Evolutionary conservation across 148 eudicot species (phyloP).

Genomic region (Rhododendron ferrugineum): DNA sequence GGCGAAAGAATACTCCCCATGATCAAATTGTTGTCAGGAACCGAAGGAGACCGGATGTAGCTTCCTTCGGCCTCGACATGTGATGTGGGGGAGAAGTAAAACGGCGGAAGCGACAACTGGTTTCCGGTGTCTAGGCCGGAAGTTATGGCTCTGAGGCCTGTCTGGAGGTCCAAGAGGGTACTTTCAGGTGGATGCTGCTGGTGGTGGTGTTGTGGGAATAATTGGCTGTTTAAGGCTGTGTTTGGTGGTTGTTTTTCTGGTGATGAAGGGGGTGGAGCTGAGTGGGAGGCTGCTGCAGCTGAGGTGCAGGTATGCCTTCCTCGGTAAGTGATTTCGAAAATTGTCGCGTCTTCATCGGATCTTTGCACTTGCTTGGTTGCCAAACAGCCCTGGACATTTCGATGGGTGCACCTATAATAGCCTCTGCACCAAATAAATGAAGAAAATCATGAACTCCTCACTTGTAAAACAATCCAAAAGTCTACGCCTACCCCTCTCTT

Average conservation of each 20-base stretch:
- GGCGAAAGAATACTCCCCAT: not conserved
- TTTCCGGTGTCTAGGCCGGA: conserved; percentile 9
- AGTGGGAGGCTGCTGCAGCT: not conserved
- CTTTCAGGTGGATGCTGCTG: conserved; percentile 17
- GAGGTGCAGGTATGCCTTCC: conserved; percentile 43
- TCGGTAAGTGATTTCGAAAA: conserved; percentile 37
- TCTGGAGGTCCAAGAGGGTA: conserved; percentile 19
- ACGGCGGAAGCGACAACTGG: conserved; percentile 3
- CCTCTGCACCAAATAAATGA: conserved; percentile 23
- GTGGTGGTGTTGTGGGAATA: not conserved
- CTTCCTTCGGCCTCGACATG: not conserved
- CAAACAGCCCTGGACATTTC: conserved; percentile 39
- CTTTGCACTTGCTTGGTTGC: conserved; percentile 55
- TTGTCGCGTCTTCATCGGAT: conserved; percentile 32
- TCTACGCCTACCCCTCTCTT: too few species aligned
- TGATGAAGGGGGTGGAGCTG: not conserved
- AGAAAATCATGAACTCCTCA: not conserved
- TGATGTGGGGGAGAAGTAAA: conserved; percentile 17
- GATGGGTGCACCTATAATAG: conserved; percentile 45
- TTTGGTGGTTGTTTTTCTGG: conserved; percentile 5
- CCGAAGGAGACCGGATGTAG: not conserved
- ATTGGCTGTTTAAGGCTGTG: not conserved
- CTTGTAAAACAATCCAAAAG: not conserved
- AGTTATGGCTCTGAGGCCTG: conserved; percentile 23
- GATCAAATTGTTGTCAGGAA: not conserved